These are phyloP conservation scores for Trichoderma cornu-damae DNA, from an alignment of 2,329 filamentous ascomycete genomes.

Conservation along the genomic window DNA sequence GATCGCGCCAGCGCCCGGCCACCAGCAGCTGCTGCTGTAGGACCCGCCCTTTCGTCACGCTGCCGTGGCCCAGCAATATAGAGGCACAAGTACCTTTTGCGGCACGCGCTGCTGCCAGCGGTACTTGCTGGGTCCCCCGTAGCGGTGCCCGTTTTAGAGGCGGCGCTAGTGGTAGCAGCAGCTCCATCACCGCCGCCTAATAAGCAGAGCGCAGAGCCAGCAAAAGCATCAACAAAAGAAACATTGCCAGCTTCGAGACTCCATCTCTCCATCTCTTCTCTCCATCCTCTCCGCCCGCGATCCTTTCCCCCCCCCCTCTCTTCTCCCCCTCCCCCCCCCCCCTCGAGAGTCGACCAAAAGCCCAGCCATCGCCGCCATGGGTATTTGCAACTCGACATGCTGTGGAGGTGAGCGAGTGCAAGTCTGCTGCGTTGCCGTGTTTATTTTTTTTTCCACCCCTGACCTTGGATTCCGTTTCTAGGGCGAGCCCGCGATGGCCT, in stretches of 20 bases:
- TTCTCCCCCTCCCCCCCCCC: conserved; percentile 1
- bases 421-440: neutral
- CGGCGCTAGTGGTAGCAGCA: conserved; percentile 12
- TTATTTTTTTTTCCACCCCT: conserved; percentile 10
- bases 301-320: neutral
- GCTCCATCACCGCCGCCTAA: conserved; percentile 16
- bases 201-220: conserved; percentile 1
- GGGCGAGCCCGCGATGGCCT: conserved; percentile 74
- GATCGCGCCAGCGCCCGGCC: conserved; percentile 1
- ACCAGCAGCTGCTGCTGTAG: neutral
- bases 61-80: conserved; percentile 15
- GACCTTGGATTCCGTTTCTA: conserved; percentile 29
- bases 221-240: conserved; percentile 16
- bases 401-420: conserved; percentile 42
- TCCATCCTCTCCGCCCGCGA: conserved; percentile 1
- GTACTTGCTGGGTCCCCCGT: neutral
- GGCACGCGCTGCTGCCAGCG: neutral
- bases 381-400: conserved; percentile 55
- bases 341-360: neutral
- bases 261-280: neutral
- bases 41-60: conserved; percentile 16
- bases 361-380: conserved; percentile 44
- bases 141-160: conserved; percentile 12
- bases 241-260: neutral
- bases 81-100: neutral